phyloP scores from a whole-genome alignment of 768 basidiomycete genomes.

The Termitomyces sp. region DNA sequence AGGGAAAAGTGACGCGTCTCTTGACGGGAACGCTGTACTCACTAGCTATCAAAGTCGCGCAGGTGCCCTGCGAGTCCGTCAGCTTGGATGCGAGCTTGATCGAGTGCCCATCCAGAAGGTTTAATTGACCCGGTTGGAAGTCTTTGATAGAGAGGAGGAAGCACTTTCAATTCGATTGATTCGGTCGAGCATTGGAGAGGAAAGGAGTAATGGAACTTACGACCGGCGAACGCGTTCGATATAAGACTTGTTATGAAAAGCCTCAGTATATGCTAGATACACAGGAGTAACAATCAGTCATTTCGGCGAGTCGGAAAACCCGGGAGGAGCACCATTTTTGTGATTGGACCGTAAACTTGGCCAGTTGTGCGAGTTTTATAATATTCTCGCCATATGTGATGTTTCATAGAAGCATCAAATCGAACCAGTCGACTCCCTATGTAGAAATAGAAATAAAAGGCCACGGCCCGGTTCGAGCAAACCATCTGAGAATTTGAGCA shows the following conservation, averaged over 20 bases:
- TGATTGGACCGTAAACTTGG: neutral
- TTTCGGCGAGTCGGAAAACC: neutral
- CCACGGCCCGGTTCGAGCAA: slow-evolving; percentile 3
- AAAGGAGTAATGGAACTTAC: slow-evolving; percentile 1
- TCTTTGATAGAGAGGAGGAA: slow-evolving; percentile 23
- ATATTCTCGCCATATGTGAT: neutral
- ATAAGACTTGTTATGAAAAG: neutral
- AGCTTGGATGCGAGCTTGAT: slow-evolving; percentile 35
- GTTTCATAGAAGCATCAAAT: neutral
- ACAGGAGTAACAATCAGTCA: neutral
- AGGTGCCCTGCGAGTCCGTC: slow-evolving; percentile 35
- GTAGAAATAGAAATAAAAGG: neutral
- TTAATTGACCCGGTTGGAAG: slow-evolving; percentile 32
- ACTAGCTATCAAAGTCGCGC: slow-evolving; percentile 36
- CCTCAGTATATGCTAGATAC: neutral
- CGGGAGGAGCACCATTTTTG: neutral
- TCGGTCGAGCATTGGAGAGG: neutral
- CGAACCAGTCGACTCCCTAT: neutral
- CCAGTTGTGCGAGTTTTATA: neutral
- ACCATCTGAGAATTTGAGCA: slow-evolving; percentile 3
- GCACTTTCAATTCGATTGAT: slow-evolving; percentile 16
- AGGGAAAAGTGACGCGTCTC: neutral
- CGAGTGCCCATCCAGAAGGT: slow-evolving; percentile 32
- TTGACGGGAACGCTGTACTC: slow-evolving; percentile 2
- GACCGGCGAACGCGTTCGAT: neutral